Evolutionary conservation across 2,329 filamentous ascomycete genomes (phyloP), one percentile per base, ranked within the genome.

Genomic region (Pseudonectria foliicola): DNA sequence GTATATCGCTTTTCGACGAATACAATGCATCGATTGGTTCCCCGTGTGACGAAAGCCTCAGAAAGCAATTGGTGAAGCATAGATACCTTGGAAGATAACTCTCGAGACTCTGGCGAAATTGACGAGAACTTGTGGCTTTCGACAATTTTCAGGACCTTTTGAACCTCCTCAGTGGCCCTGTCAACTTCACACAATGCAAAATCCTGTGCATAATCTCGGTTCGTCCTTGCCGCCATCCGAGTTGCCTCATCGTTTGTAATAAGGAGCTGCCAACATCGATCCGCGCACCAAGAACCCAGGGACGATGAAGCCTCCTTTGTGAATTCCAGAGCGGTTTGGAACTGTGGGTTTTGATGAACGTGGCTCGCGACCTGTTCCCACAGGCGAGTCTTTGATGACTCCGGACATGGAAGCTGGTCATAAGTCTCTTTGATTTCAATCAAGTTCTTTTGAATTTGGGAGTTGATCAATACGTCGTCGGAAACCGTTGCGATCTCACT

Each of bases 1-100:
- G 87, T 90, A 44, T 83, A 77, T 27, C 88, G 72, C 54, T 82
- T 73, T 41, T 86, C 71, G 0, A 94, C 87, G 57, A 98, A 96
- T 0, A 96, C 75, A 36, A 98, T 94, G 52, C 87, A 94, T 2
- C 58, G 47, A n/a, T 43, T 49, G 3, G 49, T 46, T 5, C 35
- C 25, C 13, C 80, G 79, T 18, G 71, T 67, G 6, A 77, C 68
- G 49, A 88, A 95, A 32, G 81, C 71, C 7, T 75, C 58, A 3
- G 59, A 54, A 1, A 96, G 66, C 36, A 79, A 75, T 3, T 66
- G 53, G 14, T 77, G 56, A 1, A 96, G 71, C 5, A 70, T 49
- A 4, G 72, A 58, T 1, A 90, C 80, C 56, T 96, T 98, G 12
- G 77, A 67, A 16, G 88, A 94, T 10, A 94, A 50, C 3, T 68